Percentiles rank a stretch among this genome's conserved stretches.
These are phyloP conservation scores for Sporodiniella umbellata DNA, from an alignment of 371 early-diverging fungal species.

Conservation along the genomic window DNA sequence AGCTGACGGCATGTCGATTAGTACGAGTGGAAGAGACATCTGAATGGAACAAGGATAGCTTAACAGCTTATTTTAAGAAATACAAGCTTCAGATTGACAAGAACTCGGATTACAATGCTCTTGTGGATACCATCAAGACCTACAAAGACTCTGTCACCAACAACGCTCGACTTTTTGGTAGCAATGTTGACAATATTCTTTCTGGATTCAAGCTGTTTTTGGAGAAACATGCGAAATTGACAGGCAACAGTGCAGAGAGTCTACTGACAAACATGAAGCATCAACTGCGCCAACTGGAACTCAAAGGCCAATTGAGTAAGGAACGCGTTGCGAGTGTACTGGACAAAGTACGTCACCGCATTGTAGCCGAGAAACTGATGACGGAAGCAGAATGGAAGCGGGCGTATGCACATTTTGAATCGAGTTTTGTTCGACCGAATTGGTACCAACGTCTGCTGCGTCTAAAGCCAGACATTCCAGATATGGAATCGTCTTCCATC, in stretches of 20 bases:
- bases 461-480: slow-evolving; percentile 17
- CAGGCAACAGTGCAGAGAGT: slow-evolving; percentile 3
- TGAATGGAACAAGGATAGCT: slow-evolving; percentile 33
- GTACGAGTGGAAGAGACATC: slow-evolving; percentile 17
- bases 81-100: slow-evolving; percentile 23
- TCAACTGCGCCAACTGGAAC: slow-evolving; percentile 16
- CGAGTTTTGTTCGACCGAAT: slow-evolving; percentile 5
- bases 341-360: slow-evolving; percentile 14
- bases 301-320: slow-evolving; percentile 20
- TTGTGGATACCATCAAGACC: slow-evolving; percentile 8
- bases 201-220: slow-evolving; percentile 7
- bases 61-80: slow-evolving; percentile 28
- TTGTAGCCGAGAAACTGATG: slow-evolving; percentile 13
- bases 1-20: not conserved
- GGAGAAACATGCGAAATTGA: slow-evolving; percentile 7
- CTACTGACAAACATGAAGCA: slow-evolving; percentile 11
- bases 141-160: slow-evolving; percentile 17
- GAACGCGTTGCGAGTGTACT: slow-evolving; percentile 15
- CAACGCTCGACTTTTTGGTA: slow-evolving; percentile 12
- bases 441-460: slow-evolving; percentile 26
- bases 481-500: slow-evolving; percentile 11
- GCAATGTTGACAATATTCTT: slow-evolving; percentile 10
- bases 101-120: slow-evolving; percentile 5
- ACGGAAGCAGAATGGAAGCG: slow-evolving; percentile 25
- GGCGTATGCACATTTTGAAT: slow-evolving; percentile 8